Base-by-base conservation (phyloP, 495 filamentous ascomycete genomes). In the Gamarada debralockiae region DNA sequence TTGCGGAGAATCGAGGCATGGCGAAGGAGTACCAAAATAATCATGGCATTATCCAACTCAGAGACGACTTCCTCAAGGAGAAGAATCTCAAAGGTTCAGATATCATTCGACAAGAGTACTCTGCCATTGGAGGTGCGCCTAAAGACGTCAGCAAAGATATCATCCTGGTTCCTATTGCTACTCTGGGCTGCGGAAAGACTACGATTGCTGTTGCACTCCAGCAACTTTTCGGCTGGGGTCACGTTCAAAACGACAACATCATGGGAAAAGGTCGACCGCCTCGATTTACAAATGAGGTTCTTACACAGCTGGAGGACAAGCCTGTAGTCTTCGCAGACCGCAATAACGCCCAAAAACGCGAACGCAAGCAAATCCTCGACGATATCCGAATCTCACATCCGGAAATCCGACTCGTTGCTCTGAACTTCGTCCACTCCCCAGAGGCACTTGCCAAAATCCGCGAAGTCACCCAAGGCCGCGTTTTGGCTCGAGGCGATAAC, bases 171-270 rank as follows among this genome's bases (percentile, higher is more conserved):
- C 90, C 95, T 2, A 82, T 96, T 56, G 93, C 95, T 1, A 93
- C 91, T 0, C 82, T 98, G 22, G 93, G 93, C 3, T 98, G 95
- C 60, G 93, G 93, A 20, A 98, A 98, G 77, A 97, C 93, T 0
- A 98, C 93, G 0, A 70, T 98, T 36, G 91, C 89, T 6, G 61
- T 96, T 29, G 92, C 91, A 5, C 71, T 98, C 13, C 76, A 73
- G 14, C 85, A 89, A 57, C 78, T 98, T 2, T 98, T 97, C 53
- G 82, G 76, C 39, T 98, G 93, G 91, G 92, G 87, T 24, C 91
- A 97, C 66, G 74, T 97, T 34, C 93, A 98, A 63, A 98, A 98
- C 62, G 93, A 98, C 68, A 95, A 97, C 64, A 92, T 98, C 43
- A 79, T 76, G n/a, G 87, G 86, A 47, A 81, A 83, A 64, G 75